Conservation (phyloP, 1,139 yeast genomes). For the Saccharomyces hybrid region DNA sequence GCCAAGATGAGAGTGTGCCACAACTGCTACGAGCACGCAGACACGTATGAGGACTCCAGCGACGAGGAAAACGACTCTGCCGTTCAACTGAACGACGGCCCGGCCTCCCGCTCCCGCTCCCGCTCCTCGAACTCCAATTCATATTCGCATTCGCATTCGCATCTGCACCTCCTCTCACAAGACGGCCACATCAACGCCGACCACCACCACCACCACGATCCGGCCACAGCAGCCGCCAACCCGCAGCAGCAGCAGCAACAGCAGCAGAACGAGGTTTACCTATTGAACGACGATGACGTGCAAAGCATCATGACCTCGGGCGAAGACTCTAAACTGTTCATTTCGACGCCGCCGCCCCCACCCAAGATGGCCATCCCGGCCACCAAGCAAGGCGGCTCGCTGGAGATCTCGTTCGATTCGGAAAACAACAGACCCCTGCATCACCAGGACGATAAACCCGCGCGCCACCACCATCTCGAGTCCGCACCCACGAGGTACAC, state of each 20-base stretch:
- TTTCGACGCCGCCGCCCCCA: constrained; percentile 50
- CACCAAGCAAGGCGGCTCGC: constrained; percentile 68
- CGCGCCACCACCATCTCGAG: background rate
- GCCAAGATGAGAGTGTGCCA: constrained; percentile 76
- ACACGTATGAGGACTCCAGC: constrained; percentile 58
- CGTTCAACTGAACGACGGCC: background rate
- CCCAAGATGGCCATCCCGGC: constrained; percentile 81
- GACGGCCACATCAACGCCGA: background rate
- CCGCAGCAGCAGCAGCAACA: background rate
- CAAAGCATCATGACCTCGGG: constrained; percentile 32
- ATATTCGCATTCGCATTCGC: background rate
- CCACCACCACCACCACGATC: background rate
- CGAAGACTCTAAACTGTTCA: constrained; percentile 30
- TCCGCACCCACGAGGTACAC: constrained; percentile 15
- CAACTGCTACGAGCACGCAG: constrained; percentile 60
- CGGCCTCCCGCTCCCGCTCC: background rate
- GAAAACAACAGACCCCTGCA: constrained; percentile 2
- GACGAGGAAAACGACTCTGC: constrained; percentile 41
- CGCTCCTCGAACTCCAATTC: background rate
- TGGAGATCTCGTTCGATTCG: constrained; percentile 53
- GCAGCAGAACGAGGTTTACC: constrained; percentile 13
- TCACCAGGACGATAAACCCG: background rate
- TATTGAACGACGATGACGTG: constrained; percentile 27
- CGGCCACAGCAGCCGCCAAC: background rate
- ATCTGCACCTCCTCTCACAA: background rate